Base-by-base conservation (phyloP, 495 filamentous ascomycete genomes). In the Hypoxylon subgilvum region DNA sequence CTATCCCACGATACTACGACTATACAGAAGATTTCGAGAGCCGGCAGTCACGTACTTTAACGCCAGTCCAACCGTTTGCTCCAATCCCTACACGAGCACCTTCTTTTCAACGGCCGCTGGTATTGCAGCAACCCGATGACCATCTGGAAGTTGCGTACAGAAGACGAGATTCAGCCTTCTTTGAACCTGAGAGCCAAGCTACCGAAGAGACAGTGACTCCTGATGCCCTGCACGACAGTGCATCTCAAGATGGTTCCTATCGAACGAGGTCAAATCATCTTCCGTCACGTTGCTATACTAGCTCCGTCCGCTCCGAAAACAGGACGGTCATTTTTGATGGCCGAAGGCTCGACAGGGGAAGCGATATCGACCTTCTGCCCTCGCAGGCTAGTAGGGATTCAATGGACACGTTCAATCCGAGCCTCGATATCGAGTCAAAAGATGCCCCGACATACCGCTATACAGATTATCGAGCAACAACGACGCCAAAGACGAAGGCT, bases 1-100 rank as follows among this genome's bases (percentile, higher is more conserved):
- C 63, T 16, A 57, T 64, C 31, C 75, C 75, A 18, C 52, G 75
- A 17, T 81, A 76, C 53, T 82, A 81, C 63, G 80, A 82, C 58
- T 82, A 81, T 56, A 79, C 77, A 3, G 79, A 82, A 62, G 73
- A 72, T 18, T 82, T 81, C 57, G 77, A 77, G 14, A 52, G 46
- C 18, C 63, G 47, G 13, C 50, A 66, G 7, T 34, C 58, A 39
- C 58, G 47, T 8, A 7, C 52, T n/a, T 27, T 27, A 10, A 58
- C 63, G 4, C 65, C 64, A 14, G 41, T 62, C 22, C 57, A 62
- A 5, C 66, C 69, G n/a, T 57, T 79, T 6, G 66, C 60, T 1
- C 69, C 77, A 7, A 52, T 74, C 1, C 72, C 70, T 19, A 71
- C 69, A n/a, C 69, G 60, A n/a, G 62, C 44, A 19, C 25, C 58